phyloP scores from a whole-genome alignment of 2,329 filamentous ascomycete genomes.

The Arthroderma sp. region DNA sequence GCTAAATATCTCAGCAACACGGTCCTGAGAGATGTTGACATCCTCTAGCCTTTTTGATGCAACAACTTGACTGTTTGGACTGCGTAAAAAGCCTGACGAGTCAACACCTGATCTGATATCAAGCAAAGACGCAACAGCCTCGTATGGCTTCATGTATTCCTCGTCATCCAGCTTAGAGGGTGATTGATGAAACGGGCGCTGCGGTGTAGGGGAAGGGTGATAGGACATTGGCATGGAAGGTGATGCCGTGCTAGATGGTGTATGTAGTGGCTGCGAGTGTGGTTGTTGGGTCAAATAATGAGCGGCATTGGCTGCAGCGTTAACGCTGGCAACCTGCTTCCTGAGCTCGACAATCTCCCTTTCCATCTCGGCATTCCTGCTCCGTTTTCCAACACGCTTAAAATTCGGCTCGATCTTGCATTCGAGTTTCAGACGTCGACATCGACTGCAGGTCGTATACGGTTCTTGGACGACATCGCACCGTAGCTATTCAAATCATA shows the following conservation, averaged over 20 bases:
- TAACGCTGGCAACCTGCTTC: conserved; percentile 31
- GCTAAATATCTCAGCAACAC: conserved; percentile 33
- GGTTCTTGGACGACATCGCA: conserved; percentile 55
- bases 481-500: conserved; percentile 38
- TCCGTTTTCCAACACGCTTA: conserved; percentile 54
- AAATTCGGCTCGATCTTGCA: conserved; percentile 59
- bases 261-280: conserved; percentile 1
- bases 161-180: conserved; percentile 21
- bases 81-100: conserved; percentile 32
- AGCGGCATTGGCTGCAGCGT: conserved; percentile 15
- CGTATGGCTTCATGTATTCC: conserved; percentile 35
- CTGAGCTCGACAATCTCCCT: conserved; percentile 41
- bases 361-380: conserved; percentile 52
- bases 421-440: conserved; percentile 47
- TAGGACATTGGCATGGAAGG: conserved; percentile 18
- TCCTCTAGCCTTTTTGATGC: conserved; percentile 40
- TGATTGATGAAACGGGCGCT: conserved; percentile 16
- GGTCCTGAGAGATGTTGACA: conserved; percentile 31
- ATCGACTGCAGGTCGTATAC: conserved; percentile 49
- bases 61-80: conserved; percentile 32
- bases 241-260: conserved; percentile 19
- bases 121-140: conserved; percentile 38
- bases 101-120: conserved; percentile 37
- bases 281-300: conserved; percentile 6
- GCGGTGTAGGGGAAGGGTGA: conserved; percentile 6